Evolutionary conservation across 2,329 filamentous ascomycete genomes (phyloP), one percentile per base, ranked within the genome.

Genomic region (Alternaria gaisen): DNA sequence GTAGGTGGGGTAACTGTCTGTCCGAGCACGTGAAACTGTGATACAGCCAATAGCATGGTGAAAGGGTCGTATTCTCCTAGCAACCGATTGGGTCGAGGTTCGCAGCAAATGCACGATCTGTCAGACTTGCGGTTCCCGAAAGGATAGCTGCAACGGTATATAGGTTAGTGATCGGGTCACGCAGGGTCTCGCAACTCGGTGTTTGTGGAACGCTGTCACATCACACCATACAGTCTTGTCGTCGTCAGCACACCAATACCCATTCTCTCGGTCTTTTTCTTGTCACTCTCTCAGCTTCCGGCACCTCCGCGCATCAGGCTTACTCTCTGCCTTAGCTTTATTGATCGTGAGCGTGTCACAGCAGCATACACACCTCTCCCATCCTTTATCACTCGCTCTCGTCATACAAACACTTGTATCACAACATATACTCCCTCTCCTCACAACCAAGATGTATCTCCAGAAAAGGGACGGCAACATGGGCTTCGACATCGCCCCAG

Each of bases 401-500:
- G 16, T 41, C 28, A 41, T 40, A 38, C 48, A 28, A 22, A 44
- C 38, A 40, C 41, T 11, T 42, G 34, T 46, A 56, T 24, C 41
- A 43, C 38, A 20, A 30, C 20, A 38, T 24, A 40, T 44, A 43
- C 47, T 22, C 47, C 42, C 22, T 34, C 34, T 28, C 1, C 20
- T 18, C 42, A 24, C 61, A 44, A 24, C 54, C 53, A 47, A 18
- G 36, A 68, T 67, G 64, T 55, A 63, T 20, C 44, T 72, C 22
- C 50, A 63, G 10, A 71, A 70, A 52, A 64, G 70, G 64, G 66
- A 70, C 24, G 26, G 43, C 55, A 72, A 74, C 56, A 72, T 70
- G 65, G 73, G 66, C 32, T 75, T 70, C 58, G 46, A 65, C 1
- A 63, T 77, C 20, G 64, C 65, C 32, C 73, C 72, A 5, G 38